Base-by-base conservation (phyloP, 1,284 basidiomycete species). In the Psilocybe mexicana region DNA sequence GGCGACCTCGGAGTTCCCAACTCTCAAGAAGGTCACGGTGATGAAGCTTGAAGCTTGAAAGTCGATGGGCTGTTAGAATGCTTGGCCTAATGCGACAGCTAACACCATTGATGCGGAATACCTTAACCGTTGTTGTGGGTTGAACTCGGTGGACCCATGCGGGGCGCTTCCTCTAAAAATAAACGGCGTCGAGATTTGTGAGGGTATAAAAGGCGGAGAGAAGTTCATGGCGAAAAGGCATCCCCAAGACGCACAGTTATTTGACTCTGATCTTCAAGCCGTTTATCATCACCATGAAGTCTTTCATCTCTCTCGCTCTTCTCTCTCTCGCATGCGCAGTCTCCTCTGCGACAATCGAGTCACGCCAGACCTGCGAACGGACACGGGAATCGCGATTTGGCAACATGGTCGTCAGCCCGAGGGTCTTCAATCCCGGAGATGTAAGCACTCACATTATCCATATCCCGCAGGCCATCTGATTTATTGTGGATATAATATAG, bases 251-350 rank as follows among this genome's bases (percentile, higher is more conserved):
- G 7, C 11, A n/a, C 10, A 18, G 18, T 18, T 18, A 18, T n/a
- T 18, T 18, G 18, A 18, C 18, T 18, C 18, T 18, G 18, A 18
- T 18, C 18, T 18, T 18, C 18, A 18, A 18, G 38, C n/a, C 10
- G 18, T 18, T n/a, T 5, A 8, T 18, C 23, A 5, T 18, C 43
- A 42, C 18, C 36, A 59, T 59, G 57, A 59, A 54, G 35, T 42
- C 48, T 35, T 40, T 36, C 3, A 10, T 55, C 24, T 33, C 43
- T 6, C 14, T 52, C 23, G 43, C 53, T 18, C 7, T 59, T 24
- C 24, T 55, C 44, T 52, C 53, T 26, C n/a, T 59, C 14, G 48
- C 30, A 18, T 14, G 49, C 48, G 24, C 55, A 2, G 58, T 44
- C 5, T 24, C 48, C 4, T 55, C 58, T 18, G 48, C 54, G 1